Percentiles rank a stretch among this genome's conserved stretches.
phyloP scores from a whole-genome alignment of 106 monocot genomes.

The Dactylorhiza incarnata region DNA sequence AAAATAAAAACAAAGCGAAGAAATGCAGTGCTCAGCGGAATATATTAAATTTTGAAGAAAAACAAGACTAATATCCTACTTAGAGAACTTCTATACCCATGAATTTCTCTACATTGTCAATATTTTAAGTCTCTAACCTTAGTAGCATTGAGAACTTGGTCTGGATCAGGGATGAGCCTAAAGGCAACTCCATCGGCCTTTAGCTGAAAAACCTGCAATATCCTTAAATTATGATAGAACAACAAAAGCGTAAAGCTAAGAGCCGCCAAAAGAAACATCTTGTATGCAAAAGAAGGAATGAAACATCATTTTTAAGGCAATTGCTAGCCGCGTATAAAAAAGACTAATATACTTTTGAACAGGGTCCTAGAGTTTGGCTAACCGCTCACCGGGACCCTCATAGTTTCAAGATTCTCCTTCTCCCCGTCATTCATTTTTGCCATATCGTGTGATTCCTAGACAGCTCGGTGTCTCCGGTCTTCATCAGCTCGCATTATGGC shows the following conservation, averaged over 20 bases:
- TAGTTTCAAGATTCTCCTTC: no score
- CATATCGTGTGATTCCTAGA: no score
- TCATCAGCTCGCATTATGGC: no score
- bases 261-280: neutral
- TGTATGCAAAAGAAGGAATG: no score
- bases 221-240: neutral
- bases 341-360: no score
- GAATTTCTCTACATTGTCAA: neutral
- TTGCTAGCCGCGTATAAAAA: no score
- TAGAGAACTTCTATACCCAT: neutral
- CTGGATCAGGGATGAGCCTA: constrained; percentile 76
- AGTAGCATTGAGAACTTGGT: constrained; percentile 75
- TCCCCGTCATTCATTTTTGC: no score
- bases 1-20: neutral
- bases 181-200: constrained; percentile 84
- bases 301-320: no score
- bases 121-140: constrained; percentile 39
- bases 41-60: neutral
- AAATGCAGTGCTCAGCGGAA: neutral
- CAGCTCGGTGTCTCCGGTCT: no score
- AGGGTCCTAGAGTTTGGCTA: no score
- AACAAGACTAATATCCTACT: neutral
- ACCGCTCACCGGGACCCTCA: no score
- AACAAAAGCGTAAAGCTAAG: neutral
- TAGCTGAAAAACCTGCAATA: constrained; percentile 77